Evolutionary conservation across 352 stramenopile species (phyloP), one percentile per base, ranked within the genome.

Genomic region (Phytophthora foliorum): DNA sequence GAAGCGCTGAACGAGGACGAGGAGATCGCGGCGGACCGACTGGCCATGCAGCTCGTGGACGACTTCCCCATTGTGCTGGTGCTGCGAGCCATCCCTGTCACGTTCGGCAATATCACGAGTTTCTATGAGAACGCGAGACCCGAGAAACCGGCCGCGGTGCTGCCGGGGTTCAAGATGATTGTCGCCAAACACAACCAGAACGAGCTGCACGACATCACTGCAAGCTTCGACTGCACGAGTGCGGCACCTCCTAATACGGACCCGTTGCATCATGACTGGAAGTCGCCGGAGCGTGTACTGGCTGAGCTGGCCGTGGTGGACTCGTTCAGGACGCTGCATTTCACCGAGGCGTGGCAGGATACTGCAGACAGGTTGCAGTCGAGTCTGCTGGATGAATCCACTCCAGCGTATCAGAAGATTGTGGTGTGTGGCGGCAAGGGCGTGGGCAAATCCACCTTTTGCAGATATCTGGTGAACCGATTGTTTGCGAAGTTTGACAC

Each of bases 371-470:
- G 56, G 42, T 64, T 96, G 16, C 63, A 87, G 51, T 27, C 51
- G 36, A 86, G 75, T 32, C 44, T 90, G 14, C 19, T 84, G 16
- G 42, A 38, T 32, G 25, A 67, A 49, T 52, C 55, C 31, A 56
- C 32, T 14, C 6, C 41, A 9, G 25, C 27, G 0, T 46, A 63
- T 3, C 81, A 89, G 36, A 82, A 86, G 31, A 91, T 98, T 19
- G 72, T 98, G 14, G 89, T 99, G 14, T 98, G 93, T 74, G 97
- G 97, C 29, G 94, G 91, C 22, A 98, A 99, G 66, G 94, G 96
- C 31, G 94, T 98, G 17, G 97, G 97, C 17, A 99, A 99, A 75
- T 98, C 91, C 19, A 99, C 93, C 11, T 97, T 97, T 74, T 97
- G 97, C 64, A 88, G 96, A 50, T 98, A 97, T 73, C 63, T 98